Base-by-base conservation (phyloP, 2,329 filamentous ascomycete species). In the Phialocephala subalpina region DNA sequence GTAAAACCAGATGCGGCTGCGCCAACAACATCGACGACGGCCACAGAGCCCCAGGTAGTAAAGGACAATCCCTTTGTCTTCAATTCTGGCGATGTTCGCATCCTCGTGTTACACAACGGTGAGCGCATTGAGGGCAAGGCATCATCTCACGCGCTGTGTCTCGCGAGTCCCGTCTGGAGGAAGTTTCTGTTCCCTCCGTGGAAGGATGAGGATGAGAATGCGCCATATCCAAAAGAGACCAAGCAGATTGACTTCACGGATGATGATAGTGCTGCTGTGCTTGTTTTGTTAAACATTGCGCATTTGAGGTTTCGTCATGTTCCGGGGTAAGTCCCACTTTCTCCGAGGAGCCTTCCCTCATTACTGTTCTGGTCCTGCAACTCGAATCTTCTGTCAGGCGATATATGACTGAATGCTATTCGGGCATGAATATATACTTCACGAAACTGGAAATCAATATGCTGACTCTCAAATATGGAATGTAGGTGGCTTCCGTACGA, bases 271-370 rank as follows among this genome's bases (percentile, higher is more conserved):
- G 22, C 53, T 2, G 60, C 65, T 8, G 42, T 69, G 4, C 27
- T 63, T 8, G 38, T 66, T 16, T 33, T 69, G 3, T 53, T 70
- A 6, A 38, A 35, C 6, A 66, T 70, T 25, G 63, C 58, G 16
- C 67, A 70, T 47, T 18, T 67, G 22, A 22, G 60, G 5, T 69
- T 69, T 38, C 33, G 22, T 9, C n/a, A 42, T 2, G 25, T 69
- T 16, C 66, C 64, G n/a, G 8, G 1, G 7, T 35, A 20, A 0
- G 55, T 68, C 11, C 25, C 33, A 1, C 66, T 38, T 25, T n/a
- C n/a, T n/a, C n/a, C n/a, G n/a, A 14, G 59, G 1, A 2, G 35
- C 12, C 56, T 70, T 1, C n/a, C n/a, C 18, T 66, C 2, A 2
- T 38, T 2, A 14, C 69, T 38, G 67, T 67, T 11, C 33, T 70